Evolutionary conservation across 2,329 filamentous ascomycete genomes (phyloP).

Genomic region (Lachnellula arida): DNA sequence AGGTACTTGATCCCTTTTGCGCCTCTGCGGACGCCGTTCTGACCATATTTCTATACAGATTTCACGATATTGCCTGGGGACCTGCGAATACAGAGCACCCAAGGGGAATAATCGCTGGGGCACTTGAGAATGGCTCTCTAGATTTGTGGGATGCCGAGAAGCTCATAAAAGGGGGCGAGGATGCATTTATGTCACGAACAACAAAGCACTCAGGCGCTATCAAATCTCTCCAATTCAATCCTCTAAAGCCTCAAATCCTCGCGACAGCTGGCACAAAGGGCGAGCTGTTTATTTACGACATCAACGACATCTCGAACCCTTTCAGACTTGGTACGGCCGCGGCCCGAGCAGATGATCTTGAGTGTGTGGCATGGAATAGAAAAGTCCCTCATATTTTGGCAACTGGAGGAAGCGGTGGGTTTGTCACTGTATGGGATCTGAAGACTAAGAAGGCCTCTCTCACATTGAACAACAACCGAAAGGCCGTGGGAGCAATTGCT

Average conservation of each 20-base stretch:
- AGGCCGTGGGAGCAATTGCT: constrained; percentile 89
- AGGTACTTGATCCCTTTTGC: constrained; percentile 53
- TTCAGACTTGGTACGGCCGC: constrained; percentile 85
- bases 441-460: constrained; percentile 97
- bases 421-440: constrained; percentile 97
- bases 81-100: constrained; percentile 73
- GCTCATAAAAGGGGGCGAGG: constrained; percentile 52
- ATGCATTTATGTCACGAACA: constrained; percentile 80
- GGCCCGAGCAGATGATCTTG: constrained; percentile 88
- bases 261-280: constrained; percentile 92
- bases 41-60: constrained; percentile 50
- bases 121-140: constrained; percentile 88
- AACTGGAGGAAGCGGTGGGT: constrained; percentile 86
- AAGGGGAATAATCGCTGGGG: constrained; percentile 88
- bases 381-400: constrained; percentile 96
- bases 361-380: constrained; percentile 97
- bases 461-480: constrained; percentile 89
- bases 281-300: constrained; percentile 92
- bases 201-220: constrained; percentile 89
- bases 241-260: constrained; percentile 81
- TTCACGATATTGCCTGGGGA: constrained; percentile 96
- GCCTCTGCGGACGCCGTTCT: neutral
- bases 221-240: constrained; percentile 96
- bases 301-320: constrained; percentile 83
- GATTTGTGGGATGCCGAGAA: constrained; percentile 88